Percentiles rank a stretch among this genome's conserved stretches.
Evolutionary conservation across 2,329 filamentous ascomycete genomes (phyloP).

Genomic region (Aspergillus melleus): DNA sequence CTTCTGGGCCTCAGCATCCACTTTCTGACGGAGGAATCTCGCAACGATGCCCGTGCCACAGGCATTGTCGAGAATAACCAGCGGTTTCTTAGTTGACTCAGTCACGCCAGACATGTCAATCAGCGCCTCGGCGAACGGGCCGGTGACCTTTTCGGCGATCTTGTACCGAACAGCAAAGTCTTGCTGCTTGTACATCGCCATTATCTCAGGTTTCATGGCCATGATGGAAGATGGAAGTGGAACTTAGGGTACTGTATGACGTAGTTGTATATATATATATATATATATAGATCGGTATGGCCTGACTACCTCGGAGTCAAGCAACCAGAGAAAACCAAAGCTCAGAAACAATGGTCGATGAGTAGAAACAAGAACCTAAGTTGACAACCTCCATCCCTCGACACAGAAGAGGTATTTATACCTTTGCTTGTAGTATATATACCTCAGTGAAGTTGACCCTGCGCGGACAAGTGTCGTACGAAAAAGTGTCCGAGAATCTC

Average conservation of each 20-base stretch:
- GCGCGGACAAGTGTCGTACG: too few species aligned
- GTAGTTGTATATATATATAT: neutral
- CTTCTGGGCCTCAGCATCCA: conserved; percentile 41
- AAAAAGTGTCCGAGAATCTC: conserved; percentile 4
- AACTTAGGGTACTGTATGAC: neutral
- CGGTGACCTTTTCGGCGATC: conserved; percentile 31
- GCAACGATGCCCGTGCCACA: conserved; percentile 56
- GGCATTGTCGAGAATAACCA: conserved; percentile 53
- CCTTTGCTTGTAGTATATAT: neutral
- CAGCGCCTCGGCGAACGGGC: conserved; percentile 29
- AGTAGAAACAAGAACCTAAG: neutral
- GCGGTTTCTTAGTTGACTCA: conserved; percentile 17
- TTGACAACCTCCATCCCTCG: neutral
- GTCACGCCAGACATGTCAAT: conserved; percentile 31
- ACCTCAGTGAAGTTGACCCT: neutral
- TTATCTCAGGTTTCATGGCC: conserved; percentile 14
- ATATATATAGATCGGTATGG: neutral
- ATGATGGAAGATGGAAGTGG: conserved; percentile 9
- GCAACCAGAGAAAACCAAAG: neutral
- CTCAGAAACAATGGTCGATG: neutral
- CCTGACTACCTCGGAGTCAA: neutral
- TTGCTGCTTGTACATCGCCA: conserved; percentile 18
- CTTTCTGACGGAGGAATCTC: conserved; percentile 43
- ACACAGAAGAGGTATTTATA: neutral
- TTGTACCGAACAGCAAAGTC: conserved; percentile 28